These are phyloP conservation scores for Aureobasidium sp. DNA, from an alignment of 2,329 filamentous ascomycete species.

Conservation along the genomic window DNA sequence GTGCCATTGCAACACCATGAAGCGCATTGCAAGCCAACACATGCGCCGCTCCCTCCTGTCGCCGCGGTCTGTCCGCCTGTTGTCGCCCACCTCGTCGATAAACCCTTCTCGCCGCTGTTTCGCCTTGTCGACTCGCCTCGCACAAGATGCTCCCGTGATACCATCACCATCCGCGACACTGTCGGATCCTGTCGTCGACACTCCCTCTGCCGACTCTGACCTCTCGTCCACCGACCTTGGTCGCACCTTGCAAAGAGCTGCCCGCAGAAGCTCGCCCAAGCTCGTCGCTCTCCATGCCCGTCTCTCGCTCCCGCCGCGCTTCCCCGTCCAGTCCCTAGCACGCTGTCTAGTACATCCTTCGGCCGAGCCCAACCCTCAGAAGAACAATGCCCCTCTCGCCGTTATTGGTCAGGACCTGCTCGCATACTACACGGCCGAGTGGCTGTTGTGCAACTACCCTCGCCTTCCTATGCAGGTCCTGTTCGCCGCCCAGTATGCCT, in stretches of 20 bases:
- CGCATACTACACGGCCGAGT: constrained; percentile 82
- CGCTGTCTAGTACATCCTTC: constrained; percentile 79
- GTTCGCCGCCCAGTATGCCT: constrained; percentile 79
- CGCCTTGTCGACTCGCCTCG: background rate
- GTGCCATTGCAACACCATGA: constrained; percentile 6
- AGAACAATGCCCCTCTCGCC: constrained; percentile 84
- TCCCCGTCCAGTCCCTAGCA: constrained; percentile 80
- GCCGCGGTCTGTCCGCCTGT: background rate
- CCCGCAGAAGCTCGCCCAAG: constrained; percentile 62
- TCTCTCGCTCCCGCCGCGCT: constrained; percentile 69
- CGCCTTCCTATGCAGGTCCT: constrained; percentile 84
- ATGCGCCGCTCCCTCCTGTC: constrained; percentile 6
- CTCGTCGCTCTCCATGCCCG: constrained; percentile 88
- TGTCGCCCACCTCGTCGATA: background rate
- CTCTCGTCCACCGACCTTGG: background rate
- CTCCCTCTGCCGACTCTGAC: background rate
- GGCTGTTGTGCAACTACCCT: constrained; percentile 80
- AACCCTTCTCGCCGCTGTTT: background rate
- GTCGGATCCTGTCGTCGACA: background rate
- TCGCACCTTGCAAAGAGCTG: background rate
- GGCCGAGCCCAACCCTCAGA: constrained; percentile 68
- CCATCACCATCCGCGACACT: background rate
- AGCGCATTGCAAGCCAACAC: constrained; percentile 7
- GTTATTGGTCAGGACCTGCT: constrained; percentile 76
- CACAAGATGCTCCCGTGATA: constrained; percentile 8